Conservation (phyloP, 768 basidiomycete genomes). For the Termitomyces sp. region DNA sequence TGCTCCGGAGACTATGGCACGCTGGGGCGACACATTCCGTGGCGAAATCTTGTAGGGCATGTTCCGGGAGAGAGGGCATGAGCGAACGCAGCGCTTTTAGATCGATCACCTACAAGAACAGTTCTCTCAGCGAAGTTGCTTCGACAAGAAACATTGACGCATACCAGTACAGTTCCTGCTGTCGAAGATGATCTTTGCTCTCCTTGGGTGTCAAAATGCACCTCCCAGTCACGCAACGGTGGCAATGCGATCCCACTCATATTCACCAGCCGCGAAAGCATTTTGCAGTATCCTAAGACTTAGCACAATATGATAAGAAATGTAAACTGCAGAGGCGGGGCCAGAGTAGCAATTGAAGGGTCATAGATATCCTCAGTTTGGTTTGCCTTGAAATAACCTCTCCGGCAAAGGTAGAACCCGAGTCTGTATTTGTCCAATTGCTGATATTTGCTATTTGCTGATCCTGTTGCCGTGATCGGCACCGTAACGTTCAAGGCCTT, state of each 20-base stretch:
- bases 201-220: background rate
- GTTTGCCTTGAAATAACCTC: background rate
- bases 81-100: background rate
- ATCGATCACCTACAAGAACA: background rate
- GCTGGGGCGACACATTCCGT: background rate
- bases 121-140: background rate
- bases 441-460: no score
- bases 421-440: background rate
- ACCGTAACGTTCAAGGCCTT: background rate
- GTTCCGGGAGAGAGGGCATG: background rate
- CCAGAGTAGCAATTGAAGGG: constrained; percentile 1
- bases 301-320: background rate
- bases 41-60: background rate
- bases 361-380: background rate
- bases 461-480: background rate
- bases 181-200: background rate
- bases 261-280: constrained; percentile 3
- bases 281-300: background rate
- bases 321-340: background rate
- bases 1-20: background rate
- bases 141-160: background rate
- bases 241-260: background rate
- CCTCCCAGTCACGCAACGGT: background rate
- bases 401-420: background rate
- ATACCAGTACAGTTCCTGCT: background rate